A percentile compares a stretch with the other conserved stretches of the same genome.
phyloP scores from a whole-genome alignment of 148 eudicot genomes.

The Talinum fruticosum region DNA sequence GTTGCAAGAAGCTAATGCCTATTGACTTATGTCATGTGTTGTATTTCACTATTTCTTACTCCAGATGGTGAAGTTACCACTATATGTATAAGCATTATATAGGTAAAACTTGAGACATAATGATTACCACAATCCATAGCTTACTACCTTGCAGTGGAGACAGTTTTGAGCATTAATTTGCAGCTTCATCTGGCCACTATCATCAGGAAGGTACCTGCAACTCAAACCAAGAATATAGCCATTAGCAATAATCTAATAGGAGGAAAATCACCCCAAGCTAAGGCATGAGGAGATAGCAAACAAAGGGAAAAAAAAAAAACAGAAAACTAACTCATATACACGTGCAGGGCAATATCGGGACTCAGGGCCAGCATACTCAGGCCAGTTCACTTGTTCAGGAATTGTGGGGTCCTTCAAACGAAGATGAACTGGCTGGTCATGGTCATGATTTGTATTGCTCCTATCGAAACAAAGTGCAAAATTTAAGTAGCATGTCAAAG shows the following conservation, averaged over 20 bases:
- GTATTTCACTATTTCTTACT: conserved; percentile 1
- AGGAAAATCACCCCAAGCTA: neutral
- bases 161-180: conserved; percentile 96
- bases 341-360: conserved; percentile 95
- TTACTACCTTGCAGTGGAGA: conserved; percentile 90
- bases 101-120: neutral
- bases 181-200: conserved; percentile 63
- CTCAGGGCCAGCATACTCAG: conserved; percentile 84
- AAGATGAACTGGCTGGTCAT: conserved; percentile 97
- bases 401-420: conserved; percentile 63
- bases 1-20: no score
- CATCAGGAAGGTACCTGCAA: conserved; percentile 68
- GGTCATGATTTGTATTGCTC: conserved; percentile 97
- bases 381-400: conserved; percentile 64
- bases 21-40: neutral
- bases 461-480: conserved; percentile 29
- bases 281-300: neutral
- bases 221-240: conserved; percentile 15
- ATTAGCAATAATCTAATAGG: neutral
- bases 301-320: neutral
- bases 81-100: neutral
- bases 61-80: neutral
- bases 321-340: conserved; percentile 76
- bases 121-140: neutral
- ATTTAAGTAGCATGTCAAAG: neutral